phyloP scores from a whole-genome alignment of 1,284 basidiomycete genomes.

The Schizopora paradoxa region DNA sequence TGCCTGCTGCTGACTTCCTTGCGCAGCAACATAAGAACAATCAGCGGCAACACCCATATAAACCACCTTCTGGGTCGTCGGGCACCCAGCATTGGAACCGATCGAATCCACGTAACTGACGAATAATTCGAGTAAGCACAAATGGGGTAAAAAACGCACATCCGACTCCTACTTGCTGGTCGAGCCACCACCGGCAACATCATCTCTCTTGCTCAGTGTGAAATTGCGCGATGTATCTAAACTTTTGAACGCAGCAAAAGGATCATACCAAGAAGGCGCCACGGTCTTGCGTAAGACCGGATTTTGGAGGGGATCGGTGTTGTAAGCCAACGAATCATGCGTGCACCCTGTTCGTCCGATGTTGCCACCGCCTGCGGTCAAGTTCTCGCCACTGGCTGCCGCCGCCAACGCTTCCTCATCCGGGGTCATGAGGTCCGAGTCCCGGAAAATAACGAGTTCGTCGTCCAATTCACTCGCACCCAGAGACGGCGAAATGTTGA shows the following conservation, averaged over 20 bases:
- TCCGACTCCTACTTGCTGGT: conserved; percentile 43
- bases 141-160: conserved; percentile 8
- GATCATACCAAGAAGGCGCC: conserved; percentile 36
- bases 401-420: conserved; percentile 39
- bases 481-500: conserved; percentile 26
- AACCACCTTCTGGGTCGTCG: conserved; percentile 67
- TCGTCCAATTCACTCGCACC: conserved; percentile 40
- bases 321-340: conserved; percentile 67
- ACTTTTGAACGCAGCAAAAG: conserved; percentile 32
- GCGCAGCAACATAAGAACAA: conserved; percentile 69
- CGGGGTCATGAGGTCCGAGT: conserved; percentile 54
- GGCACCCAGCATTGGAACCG: conserved; percentile 68
- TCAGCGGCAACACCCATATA: conserved; percentile 88
- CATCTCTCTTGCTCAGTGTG: conserved; percentile 41
- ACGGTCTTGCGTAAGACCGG: conserved; percentile 40
- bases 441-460: conserved; percentile 66
- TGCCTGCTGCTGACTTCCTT: conserved; percentile 60
- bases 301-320: conserved; percentile 53
- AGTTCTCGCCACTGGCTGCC: too few relatives aligned
- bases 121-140: conserved; percentile 12
- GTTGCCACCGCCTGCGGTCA: too few relatives aligned
- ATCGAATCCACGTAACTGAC: conserved; percentile 65
- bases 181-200: conserved; percentile 48
- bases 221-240: conserved; percentile 23
- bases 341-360: conserved; percentile 40